Conservation (phyloP, 148 eudicot species). For the Bassia scoparia region DNA sequence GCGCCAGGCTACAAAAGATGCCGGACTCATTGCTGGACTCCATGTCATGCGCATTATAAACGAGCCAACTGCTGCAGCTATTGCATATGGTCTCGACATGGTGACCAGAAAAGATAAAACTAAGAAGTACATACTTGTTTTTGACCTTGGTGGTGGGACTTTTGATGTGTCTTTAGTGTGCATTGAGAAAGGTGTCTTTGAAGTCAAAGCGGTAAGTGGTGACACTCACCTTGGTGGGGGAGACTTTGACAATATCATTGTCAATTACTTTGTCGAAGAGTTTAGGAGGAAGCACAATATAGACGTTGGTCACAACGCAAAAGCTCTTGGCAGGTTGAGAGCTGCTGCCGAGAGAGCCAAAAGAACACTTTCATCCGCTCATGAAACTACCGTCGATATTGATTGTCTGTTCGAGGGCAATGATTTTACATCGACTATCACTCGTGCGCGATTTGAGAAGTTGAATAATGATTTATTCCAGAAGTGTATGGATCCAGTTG, state of each 20-base stretch:
- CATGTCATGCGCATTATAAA: not conserved
- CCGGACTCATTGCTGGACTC: not conserved
- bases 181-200: not conserved
- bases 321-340: not conserved
- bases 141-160: not conserved
- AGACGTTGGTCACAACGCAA: not conserved
- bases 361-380: not conserved
- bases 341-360: not conserved
- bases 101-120: no score
- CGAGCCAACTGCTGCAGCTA: conserved; percentile 4
- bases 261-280: not conserved
- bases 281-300: not conserved
- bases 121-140: not conserved
- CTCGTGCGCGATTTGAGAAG: conserved; percentile 1
- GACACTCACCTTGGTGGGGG: not conserved
- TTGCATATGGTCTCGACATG: not conserved
- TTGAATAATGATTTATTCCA: conserved; percentile 4
- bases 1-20: conserved; percentile 1
- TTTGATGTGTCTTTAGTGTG: not conserved
- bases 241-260: not conserved
- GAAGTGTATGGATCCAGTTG: not conserved
- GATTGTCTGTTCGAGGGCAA: not conserved
- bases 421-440: not conserved
- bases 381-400: not conserved
- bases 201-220: not conserved